Evolutionary conservation across 108 stramenopile genomes (phyloP), one percentile per base, ranked within the genome.

Genomic region (Fragilariopsis cylindrus): DNA sequence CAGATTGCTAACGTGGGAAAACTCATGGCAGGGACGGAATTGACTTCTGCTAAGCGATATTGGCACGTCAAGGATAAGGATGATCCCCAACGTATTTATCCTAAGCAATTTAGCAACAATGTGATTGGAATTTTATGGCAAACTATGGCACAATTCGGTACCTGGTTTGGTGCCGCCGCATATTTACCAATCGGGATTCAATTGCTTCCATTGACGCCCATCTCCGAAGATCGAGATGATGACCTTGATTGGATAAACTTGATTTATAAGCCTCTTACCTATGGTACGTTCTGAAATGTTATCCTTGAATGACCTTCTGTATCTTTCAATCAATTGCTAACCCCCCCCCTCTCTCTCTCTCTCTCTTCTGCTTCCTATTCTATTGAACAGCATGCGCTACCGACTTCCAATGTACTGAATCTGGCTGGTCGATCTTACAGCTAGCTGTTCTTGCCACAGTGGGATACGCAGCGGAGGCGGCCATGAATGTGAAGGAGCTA

Each of bases 161-260:
- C 90, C 45, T 92, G 90, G 92, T 95, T 95, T 63, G 88, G 88
- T 5, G 53, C 70, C 55, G 72, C 81, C 30, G 78, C 83, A 7
- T 91, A 82, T 55, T 78, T 92, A 2, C 84, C 89, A 0, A 88
- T 85, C 75, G 94, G 94, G 2, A 95, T 96, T 55, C 94, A 97
- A 67, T 85, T 97, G 21, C 57, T 98, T 40, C 96, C 96, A 2
- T 69, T 97, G 8, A 98, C 95, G 4, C 84, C 90, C 0, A 84
- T 93, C 39, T 88, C 93, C 7, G 97, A 97, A 83, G 44, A 75
- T n/a, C 68, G 96, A 60, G 96, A 97, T 72, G 96, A 97, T 72
- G 76, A 81, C 50, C 54, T 81, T 43, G 83, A 88, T 43, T 96
- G 97, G 97, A 70, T 92, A 11, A 74, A 89, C 41, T 78, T 89